Conservation (phyloP, 2,329 filamentous ascomycete species). For the Pseudogymnoascus sp. region DNA sequence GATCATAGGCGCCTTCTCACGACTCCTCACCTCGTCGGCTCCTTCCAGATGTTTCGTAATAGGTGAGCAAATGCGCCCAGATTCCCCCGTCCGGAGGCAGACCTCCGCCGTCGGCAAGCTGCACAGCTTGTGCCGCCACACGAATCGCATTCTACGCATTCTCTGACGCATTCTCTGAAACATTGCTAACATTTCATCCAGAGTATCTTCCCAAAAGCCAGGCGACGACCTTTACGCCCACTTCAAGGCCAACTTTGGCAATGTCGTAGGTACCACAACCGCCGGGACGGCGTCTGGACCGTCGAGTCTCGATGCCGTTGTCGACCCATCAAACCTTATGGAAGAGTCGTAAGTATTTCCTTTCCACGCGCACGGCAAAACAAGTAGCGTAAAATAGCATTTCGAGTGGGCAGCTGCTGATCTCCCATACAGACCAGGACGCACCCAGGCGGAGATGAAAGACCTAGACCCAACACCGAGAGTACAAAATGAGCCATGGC, state of each 20-base stretch:
- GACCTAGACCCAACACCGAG: slow-evolving; percentile 78
- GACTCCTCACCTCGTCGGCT: slow-evolving; percentile 3
- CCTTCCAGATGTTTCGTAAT: slow-evolving; percentile 30
- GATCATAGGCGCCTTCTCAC: neutral
- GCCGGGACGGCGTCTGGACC: neutral
- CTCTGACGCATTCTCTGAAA: neutral
- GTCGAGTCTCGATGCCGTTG: neutral
- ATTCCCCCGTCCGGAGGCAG: neutral
- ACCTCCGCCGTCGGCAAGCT: neutral
- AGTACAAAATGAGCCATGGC: slow-evolving; percentile 71
- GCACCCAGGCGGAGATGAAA: slow-evolving; percentile 39
- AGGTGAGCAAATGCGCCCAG: slow-evolving; percentile 21
- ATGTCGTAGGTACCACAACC: slow-evolving; percentile 49
- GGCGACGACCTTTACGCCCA: slow-evolving; percentile 73
- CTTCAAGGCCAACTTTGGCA: slow-evolving; percentile 77
- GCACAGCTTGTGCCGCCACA: neutral
- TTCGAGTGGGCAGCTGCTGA: neutral
- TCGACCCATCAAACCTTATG: neutral
- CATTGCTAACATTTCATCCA: slow-evolving; percentile 19
- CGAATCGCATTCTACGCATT: neutral
- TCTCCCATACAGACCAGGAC: neutral
- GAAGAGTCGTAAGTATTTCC: neutral
- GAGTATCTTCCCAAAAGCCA: slow-evolving; percentile 65
- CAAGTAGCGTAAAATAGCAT: neutral
- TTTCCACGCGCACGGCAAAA: neutral